Conservation (phyloP, 2,329 filamentous ascomycete species). For the Lasiodiplodia sp. region DNA sequence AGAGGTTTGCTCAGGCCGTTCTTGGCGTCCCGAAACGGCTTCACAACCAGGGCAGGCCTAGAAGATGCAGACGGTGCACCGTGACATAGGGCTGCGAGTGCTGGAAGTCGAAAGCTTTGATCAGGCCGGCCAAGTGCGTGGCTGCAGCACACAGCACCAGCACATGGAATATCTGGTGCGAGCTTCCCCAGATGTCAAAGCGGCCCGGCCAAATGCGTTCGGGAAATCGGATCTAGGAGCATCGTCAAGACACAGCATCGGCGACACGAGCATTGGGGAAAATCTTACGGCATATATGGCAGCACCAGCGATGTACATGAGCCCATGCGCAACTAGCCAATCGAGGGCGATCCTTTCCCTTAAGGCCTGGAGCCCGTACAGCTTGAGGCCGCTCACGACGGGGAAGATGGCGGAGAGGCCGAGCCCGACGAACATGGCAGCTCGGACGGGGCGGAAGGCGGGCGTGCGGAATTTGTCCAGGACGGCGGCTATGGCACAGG, state of each 20-base stretch:
- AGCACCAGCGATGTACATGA: slow-evolving; percentile 85
- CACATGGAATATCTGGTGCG: slow-evolving; percentile 95
- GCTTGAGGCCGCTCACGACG: slow-evolving; percentile 74
- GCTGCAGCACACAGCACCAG: slow-evolving; percentile 83
- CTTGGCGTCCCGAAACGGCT: not conserved
- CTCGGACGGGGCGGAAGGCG: slow-evolving; percentile 81
- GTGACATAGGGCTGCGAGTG: slow-evolving; percentile 58
- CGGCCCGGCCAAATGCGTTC: slow-evolving; percentile 78
- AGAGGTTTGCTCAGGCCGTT: not conserved
- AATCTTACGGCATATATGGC: slow-evolving; percentile 78
- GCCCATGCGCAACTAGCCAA: slow-evolving; percentile 82
- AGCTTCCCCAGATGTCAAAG: slow-evolving; percentile 92
- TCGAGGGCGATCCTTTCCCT: slow-evolving; percentile 77
- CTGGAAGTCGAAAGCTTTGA: slow-evolving; percentile 85
- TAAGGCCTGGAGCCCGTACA: slow-evolving; percentile 73
- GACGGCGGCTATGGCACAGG: slow-evolving; percentile 78
- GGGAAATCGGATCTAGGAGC: slow-evolving; percentile 72
- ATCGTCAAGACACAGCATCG: slow-evolving; percentile 27
- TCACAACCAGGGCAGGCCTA: slow-evolving; percentile 16
- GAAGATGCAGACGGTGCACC: slow-evolving; percentile 14
- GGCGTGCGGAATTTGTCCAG: slow-evolving; percentile 85
- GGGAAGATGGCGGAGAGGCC: slow-evolving; percentile 85
- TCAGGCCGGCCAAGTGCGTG: slow-evolving; percentile 80
- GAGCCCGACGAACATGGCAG: slow-evolving; percentile 87
- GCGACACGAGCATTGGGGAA: not conserved